Base-by-base conservation (phyloP, 768 basidiomycete genomes). In the Trametes meyenii region DNA sequence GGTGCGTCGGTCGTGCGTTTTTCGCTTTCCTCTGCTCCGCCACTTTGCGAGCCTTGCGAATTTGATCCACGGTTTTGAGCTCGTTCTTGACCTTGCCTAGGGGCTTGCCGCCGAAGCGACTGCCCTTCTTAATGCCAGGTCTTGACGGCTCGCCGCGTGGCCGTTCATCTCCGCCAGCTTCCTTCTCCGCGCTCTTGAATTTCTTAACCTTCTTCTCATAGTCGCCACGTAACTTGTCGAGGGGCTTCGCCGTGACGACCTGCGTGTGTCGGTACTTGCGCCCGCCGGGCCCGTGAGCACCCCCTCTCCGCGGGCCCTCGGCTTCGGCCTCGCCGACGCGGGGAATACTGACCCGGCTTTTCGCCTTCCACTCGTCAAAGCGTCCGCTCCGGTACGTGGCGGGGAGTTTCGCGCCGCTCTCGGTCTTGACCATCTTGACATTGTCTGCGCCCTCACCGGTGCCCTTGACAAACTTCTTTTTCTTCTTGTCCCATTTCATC, bases 291-390 rank as follows among this genome's bases (percentile, higher is more conserved):
- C 69, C 67, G 3, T 56, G 58, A 42, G 67, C 58, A n/a, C 67
- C 60, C 61, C 62, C 49, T 29, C 71, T 69, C 10, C 64, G 64
- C 12, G 72, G 64, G 14, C 69, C 69, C 33, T 79, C 79, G 49
- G 80, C 77, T 73, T 96, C 95, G 3, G 76, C 79, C 71, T 97
- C 95, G 19, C 96, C 96, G n/a, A 90, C 80, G 60, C 83, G 83
- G 0, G 95, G 95, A 38, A 98, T 73, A 61, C 76, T 81, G n/a
- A 85, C 76, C 40, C 84, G 86, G 52, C 81, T 86, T 75, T 91
- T 92, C 62, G 83, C 80, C 73, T 89, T 91, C 97, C 97, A 99
- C 72, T 96, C 94, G 58, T 96, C 92, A 73, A 93, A 99, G 16
- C 93, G 86, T 12, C 97, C 97, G 67, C 90, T 94, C 54, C 91